phyloP scores from a whole-genome alignment of 2,329 filamentous ascomycete genomes.

The Botrytis cinerea region DNA sequence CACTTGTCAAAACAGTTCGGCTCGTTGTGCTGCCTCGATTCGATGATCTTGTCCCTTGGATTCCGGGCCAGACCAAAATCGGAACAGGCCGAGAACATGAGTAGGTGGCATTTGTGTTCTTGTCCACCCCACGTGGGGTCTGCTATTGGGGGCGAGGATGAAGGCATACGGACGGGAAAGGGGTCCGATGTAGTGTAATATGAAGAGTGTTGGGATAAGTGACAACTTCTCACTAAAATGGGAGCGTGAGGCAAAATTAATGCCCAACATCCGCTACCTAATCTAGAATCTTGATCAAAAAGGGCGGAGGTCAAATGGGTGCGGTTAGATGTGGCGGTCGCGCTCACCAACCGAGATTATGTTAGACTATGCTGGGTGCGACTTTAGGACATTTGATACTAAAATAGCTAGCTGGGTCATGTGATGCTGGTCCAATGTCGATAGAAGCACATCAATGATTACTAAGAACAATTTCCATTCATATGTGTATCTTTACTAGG shows the following conservation, averaged over 20 bases:
- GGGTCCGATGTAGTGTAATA: conserved; percentile 2
- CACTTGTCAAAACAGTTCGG: neutral
- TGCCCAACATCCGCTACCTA: conserved; percentile 1
- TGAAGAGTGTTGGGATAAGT: neutral
- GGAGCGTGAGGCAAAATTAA: neutral
- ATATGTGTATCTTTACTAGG: neutral
- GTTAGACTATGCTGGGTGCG: neutral
- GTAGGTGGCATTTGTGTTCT: conserved; percentile 2
- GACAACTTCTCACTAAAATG: neutral
- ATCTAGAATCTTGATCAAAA: neutral
- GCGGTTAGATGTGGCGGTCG: neutral
- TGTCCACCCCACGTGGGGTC: conserved; percentile 15
- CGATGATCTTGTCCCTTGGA: conserved; percentile 8
- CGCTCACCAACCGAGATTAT: neutral
- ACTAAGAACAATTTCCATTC: neutral
- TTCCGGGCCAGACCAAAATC: conserved; percentile 1
- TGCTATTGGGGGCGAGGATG: neutral
- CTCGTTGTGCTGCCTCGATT: neutral
- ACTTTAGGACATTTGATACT: neutral
- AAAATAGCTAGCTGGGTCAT: neutral
- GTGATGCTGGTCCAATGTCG: neutral
- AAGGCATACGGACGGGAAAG: neutral
- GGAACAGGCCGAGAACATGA: conserved; percentile 12
- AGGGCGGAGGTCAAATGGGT: neutral
- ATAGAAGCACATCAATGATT: neutral